Percentiles rank a stretch among this genome's conserved stretches.
phyloP scores from a whole-genome alignment of 257 asterid species.

The Rhazya stricta region DNA sequence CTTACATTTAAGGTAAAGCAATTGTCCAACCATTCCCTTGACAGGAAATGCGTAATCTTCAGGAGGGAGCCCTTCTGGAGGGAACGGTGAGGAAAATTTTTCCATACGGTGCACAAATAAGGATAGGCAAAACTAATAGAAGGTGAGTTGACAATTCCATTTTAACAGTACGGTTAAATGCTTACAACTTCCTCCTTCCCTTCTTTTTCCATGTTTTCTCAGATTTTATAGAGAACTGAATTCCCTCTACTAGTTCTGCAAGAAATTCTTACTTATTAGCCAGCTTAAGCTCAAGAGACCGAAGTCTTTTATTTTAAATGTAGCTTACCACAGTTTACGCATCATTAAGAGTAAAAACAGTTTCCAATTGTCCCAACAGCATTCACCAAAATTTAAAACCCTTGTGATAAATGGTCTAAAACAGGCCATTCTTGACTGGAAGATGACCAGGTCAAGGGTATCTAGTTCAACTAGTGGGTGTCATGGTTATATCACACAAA shows the following conservation, averaged over 20 bases:
- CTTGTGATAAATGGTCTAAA: not conserved
- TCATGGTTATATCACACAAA: not conserved
- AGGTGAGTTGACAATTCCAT: constrained; percentile 42
- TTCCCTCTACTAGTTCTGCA: not conserved
- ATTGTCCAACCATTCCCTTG: too few relatives aligned
- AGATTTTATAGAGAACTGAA: not conserved
- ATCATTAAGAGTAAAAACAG: not conserved
- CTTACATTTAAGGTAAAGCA: too few relatives aligned
- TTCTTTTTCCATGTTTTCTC: not conserved
- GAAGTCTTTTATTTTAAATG: not conserved
- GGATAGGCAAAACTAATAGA: constrained; percentile 82
- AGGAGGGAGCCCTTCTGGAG: constrained; percentile 73
- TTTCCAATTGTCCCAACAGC: not conserved
- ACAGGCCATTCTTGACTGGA: not conserved
- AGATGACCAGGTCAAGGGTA: not conserved
- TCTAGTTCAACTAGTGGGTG: not conserved
- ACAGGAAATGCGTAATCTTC: constrained; percentile 65
- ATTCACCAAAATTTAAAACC: not conserved
- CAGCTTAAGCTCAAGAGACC: not conserved
- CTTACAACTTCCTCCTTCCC: not conserved
- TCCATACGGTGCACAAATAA: constrained; percentile 90
- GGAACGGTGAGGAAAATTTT: constrained; percentile 75
- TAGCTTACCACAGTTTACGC: not conserved
- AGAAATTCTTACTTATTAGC: not conserved
- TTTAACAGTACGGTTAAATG: not conserved